These are phyloP conservation scores for Aspergillus pseudoglaucus DNA, from an alignment of 2,329 filamentous ascomycete genomes.

Conservation along the genomic window DNA sequence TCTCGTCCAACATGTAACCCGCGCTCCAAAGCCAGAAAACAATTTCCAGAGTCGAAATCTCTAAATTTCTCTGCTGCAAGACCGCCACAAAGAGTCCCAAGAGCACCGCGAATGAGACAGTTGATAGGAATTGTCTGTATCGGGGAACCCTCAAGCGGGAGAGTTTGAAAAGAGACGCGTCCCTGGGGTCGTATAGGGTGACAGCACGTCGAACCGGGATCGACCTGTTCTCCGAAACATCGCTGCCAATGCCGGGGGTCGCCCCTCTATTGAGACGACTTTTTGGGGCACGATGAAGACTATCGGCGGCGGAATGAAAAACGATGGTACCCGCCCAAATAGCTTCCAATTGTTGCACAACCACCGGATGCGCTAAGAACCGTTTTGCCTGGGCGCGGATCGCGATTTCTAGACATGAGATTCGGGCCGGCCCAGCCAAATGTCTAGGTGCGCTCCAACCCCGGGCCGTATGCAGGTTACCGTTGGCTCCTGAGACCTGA, in stretches of 20 bases:
- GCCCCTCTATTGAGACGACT: constrained; percentile 17
- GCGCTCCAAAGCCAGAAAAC: constrained; percentile 98
- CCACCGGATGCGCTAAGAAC: constrained; percentile 83
- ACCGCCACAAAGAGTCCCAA: constrained; percentile 82
- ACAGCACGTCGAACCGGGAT: constrained; percentile 58
- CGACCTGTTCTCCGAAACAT: constrained; percentile 9
- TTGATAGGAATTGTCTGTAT: constrained; percentile 86
- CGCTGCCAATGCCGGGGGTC: constrained; percentile 20
- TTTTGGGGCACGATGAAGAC: constrained; percentile 60
- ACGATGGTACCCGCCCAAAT: constrained; percentile 96
- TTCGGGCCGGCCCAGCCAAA: constrained; percentile 60
- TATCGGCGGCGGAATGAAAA: constrained; percentile 84
- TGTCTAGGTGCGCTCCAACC: constrained; percentile 37
- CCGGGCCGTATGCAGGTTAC: constrained; percentile 26
- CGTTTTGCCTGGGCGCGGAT: constrained; percentile 89
- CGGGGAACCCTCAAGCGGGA: constrained; percentile 84
- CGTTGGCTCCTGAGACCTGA: constrained; percentile 47
- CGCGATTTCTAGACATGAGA: constrained; percentile 86
- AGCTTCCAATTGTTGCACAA: constrained; percentile 90
- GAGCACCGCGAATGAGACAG: constrained; percentile 75
- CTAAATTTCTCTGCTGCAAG: constrained; percentile 64
- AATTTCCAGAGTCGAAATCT: constrained; percentile 78
- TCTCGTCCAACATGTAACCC: constrained; percentile 92
- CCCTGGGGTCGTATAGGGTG: constrained; percentile 79
- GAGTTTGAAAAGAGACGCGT: constrained; percentile 85